Percentiles rank a stretch among this genome's conserved stretches.
These are phyloP conservation scores for Aspergillus heteromorphus DNA, from an alignment of 495 filamentous ascomycete genomes.

Conservation along the genomic window DNA sequence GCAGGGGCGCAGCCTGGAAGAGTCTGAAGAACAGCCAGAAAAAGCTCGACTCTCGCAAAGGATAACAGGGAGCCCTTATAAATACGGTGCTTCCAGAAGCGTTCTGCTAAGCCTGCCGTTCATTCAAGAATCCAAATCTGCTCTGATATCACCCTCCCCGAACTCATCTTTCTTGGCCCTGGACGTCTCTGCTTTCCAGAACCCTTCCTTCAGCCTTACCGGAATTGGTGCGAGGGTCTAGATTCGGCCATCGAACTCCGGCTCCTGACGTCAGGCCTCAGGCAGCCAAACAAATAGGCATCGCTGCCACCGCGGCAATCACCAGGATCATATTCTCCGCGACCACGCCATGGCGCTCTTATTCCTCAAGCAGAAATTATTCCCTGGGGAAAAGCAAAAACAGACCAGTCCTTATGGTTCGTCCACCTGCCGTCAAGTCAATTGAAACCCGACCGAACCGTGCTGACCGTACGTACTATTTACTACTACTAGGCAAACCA, in stretches of 20 bases:
- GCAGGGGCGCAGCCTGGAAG: neutral
- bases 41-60: neutral
- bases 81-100: neutral
- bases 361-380: constrained; percentile 41
- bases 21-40: neutral
- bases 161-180: neutral
- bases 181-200: neutral
- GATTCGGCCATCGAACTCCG: neutral
- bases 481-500: constrained; percentile 27
- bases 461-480: too few species aligned
- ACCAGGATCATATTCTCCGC: too few species aligned
- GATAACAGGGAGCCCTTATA: neutral
- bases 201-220: neutral
- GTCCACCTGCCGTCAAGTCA: neutral
- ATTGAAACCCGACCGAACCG: neutral
- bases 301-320: too few species aligned
- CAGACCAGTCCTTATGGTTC: constrained; percentile 11
- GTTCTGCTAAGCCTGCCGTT: neutral
- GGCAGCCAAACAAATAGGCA: neutral
- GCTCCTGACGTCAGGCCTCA: constrained; percentile 6
- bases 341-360: constrained; percentile 32
- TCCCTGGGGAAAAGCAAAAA: constrained; percentile 23
- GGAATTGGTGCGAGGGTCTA: constrained; percentile 1
- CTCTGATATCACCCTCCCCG: too few species aligned
- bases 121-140: neutral